Evolutionary conservation across 441 rosid species (phyloP).

Genomic region (Jatropha multifida): DNA sequence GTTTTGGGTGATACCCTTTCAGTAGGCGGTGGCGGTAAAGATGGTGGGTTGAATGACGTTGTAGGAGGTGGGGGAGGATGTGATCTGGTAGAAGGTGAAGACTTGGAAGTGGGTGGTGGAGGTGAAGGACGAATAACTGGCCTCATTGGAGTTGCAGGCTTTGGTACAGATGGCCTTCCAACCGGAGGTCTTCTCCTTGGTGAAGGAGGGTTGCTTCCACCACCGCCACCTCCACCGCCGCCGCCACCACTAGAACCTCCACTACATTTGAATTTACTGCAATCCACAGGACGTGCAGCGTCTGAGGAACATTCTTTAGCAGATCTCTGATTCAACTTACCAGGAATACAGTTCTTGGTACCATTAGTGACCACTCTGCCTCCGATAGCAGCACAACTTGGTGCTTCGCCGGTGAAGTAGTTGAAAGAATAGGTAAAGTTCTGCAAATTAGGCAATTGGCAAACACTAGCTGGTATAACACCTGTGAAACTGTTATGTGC

Average conservation of each 20-base stretch:
- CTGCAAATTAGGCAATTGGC: constrained; percentile 52
- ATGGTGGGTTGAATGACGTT: constrained; percentile 31
- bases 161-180: constrained; percentile 31
- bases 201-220: constrained; percentile 10
- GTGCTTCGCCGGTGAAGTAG: constrained; percentile 58
- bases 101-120: constrained; percentile 42
- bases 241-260: constrained; percentile 28
- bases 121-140: constrained; percentile 15
- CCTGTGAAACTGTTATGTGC: constrained; percentile 63
- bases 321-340: constrained; percentile 45
- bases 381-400: constrained; percentile 40
- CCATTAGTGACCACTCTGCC: constrained; percentile 39
- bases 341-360: constrained; percentile 54
- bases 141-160: constrained; percentile 6
- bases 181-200: constrained; percentile 20
- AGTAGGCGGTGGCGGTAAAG: constrained; percentile 44
- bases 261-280: constrained; percentile 52
- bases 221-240: constrained; percentile 23
- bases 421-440: constrained; percentile 62
- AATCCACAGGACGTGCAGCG: constrained; percentile 60
- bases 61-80: constrained; percentile 55
- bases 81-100: constrained; percentile 41
- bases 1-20: constrained; percentile 42
- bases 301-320: constrained; percentile 43
- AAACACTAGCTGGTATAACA: constrained; percentile 40